Conservation (phyloP, 805 yeast species). For the Ogataea saltuana region DNA sequence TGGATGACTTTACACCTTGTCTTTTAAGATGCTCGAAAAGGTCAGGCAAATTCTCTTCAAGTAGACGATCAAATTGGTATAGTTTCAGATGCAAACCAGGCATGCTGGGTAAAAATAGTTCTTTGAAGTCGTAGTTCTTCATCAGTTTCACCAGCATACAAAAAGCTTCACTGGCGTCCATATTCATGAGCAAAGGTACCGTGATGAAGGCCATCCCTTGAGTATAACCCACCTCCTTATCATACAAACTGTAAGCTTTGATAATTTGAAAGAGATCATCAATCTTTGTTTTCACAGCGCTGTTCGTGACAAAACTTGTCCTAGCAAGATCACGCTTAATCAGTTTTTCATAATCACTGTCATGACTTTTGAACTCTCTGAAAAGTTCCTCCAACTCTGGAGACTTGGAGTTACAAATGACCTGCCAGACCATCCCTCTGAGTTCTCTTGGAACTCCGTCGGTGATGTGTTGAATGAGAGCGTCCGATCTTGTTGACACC, state of each 20-base stretch:
- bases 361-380: slow-evolving; percentile 44
- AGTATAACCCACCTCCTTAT: slow-evolving; percentile 94
- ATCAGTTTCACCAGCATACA: slow-evolving; percentile 76
- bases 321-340: slow-evolving; percentile 82
- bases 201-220: slow-evolving; percentile 97
- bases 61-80: slow-evolving; percentile 85
- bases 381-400: slow-evolving; percentile 61
- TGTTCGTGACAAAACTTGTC: slow-evolving; percentile 73
- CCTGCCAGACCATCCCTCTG: slow-evolving; percentile 91
- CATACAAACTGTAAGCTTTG: slow-evolving; percentile 81
- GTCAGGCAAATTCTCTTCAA: slow-evolving; percentile 75
- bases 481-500: slow-evolving; percentile 60
- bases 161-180: slow-evolving; percentile 84
- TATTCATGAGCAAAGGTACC: slow-evolving; percentile 79
- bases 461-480: slow-evolving; percentile 60
- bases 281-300: slow-evolving; percentile 53
- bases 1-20: slow-evolving; percentile 87
- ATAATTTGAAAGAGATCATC: slow-evolving; percentile 72
- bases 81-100: slow-evolving; percentile 83
- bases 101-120: slow-evolving; percentile 84
- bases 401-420: slow-evolving; percentile 77
- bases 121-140: slow-evolving; percentile 81
- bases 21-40: slow-evolving; percentile 74
- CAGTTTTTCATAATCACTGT: slow-evolving; percentile 67
- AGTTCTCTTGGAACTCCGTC: slow-evolving; percentile 83